Evolutionary conservation across 805 yeast genomes (phyloP), one percentile per base, ranked within the genome.

Genomic region (Zygosaccharomyces rouxii): DNA sequence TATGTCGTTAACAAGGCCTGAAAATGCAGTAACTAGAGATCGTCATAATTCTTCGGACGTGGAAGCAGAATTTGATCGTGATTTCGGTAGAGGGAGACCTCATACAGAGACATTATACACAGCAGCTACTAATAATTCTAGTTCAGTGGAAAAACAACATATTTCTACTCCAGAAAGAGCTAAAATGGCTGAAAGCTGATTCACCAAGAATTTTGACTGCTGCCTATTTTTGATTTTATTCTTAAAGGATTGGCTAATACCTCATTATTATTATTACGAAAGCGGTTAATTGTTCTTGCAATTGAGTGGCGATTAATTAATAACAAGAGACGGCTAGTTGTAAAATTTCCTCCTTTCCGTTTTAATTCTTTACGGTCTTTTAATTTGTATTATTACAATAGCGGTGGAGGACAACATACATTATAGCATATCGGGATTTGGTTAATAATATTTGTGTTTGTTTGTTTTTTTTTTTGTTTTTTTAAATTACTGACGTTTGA

Each of bases 1-100:
- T 54, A 69, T 70, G 49, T 37, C 55, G 52, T 11, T 64, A 49
- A 48, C 56, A 40, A 51, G 60, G 38, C 62, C 63, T 9, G 39
- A 43, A 7, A 48, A 53, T 7, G 60, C 57, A 10, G 50, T 51
- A 4, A 47, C 52, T 7, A 49, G 62, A 14, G 46, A 51, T 29
- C 38, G 45, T 6, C 46, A 35, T 23, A 22, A 35, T 28, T 35
- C 55, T 13, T 19, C 33, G 31, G 56, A 45, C 22, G 16, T 44
- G 16, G 56, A 50, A 18, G 18, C 42, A 3, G 50, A 51, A 25
- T 21, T 42, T n/a, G 42, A 26, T 11, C 47, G 42, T 25, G 62
- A 58, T 28, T 55, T 57, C 21, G 42, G 52, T 26, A 57, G 62
- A 37, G 53, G 53, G 31, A 49, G 43, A 25, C 49, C 43, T 16